A percentile compares a stretch with the other conserved stretches of the same genome.
Conservation (phyloP, 139 green algal genomes). For the Astrephomene gubernaculifera region DNA sequence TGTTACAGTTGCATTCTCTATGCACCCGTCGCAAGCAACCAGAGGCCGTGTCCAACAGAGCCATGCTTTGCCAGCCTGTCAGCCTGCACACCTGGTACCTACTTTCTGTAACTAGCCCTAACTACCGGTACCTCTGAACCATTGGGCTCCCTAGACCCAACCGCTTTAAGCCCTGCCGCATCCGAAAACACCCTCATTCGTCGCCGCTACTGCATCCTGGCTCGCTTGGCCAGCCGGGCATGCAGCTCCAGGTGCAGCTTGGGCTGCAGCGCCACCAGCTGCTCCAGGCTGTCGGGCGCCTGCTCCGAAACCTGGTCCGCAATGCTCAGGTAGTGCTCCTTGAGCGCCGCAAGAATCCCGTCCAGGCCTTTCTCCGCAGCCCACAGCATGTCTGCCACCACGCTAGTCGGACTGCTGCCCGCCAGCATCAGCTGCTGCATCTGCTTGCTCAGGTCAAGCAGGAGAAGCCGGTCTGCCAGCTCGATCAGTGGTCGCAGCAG, state of each 20-base stretch:
- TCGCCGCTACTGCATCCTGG: too few species aligned
- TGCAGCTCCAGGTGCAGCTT: constrained; percentile 16
- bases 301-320: constrained; percentile 12
- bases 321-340: constrained; percentile 19
- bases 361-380: neutral
- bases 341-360: constrained; percentile 16
- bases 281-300: constrained; percentile 24
- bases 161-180: too few species aligned
- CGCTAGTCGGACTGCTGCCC: neutral
- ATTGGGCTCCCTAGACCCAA: too few species aligned
- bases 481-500: constrained; percentile 10
- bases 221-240: neutral
- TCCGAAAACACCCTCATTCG: too few species aligned
- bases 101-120: too few species aligned
- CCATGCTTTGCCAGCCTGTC: too few species aligned
- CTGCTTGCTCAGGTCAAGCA: neutral
- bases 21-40: too few species aligned
- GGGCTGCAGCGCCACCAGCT: neutral
- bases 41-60: too few species aligned
- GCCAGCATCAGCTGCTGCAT: constrained; percentile 15
- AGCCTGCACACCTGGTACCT: too few species aligned
- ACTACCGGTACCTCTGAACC: too few species aligned
- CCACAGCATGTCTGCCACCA: constrained; percentile 28
- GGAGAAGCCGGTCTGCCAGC: constrained; percentile 32
- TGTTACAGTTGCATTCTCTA: too few species aligned